Base-by-base conservation (phyloP, 257 asterid species). In the Ajuga chamaepitys region DNA sequence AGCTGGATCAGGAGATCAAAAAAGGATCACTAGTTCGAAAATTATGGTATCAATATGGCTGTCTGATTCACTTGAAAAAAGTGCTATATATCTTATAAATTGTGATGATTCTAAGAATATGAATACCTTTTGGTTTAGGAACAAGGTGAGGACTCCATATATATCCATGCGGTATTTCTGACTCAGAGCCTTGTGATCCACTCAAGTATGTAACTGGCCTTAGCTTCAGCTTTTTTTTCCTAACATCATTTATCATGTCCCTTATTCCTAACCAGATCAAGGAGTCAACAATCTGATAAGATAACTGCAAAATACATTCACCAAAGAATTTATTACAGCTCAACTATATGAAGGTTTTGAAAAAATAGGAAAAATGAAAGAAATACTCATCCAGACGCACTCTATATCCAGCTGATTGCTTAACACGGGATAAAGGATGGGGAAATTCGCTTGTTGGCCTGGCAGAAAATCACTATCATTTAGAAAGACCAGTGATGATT, bases 61-160 rank as follows among this genome's bases (percentile, higher is more conserved):
- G n/a, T n/a, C n/a, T n/a, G n/a, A n/a, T n/a, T n/a, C n/a, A n/a
- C n/a, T n/a, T n/a, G n/a, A n/a, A n/a, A n/a, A n/a, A n/a, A n/a
- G n/a, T n/a, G n/a, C n/a, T n/a, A n/a, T n/a, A n/a, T n/a, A n/a
- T n/a, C n/a, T n/a, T n/a, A n/a, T n/a, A n/a, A 30, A 8, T 30
- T 30, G 4, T 30, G 37, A 30, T 30, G 37, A 26, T 25, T 13
- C 26, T 46, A 68, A 25, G 70, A 55, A 40, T 4, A 79, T 44
- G 57, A 70, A 70, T 32, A 93, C 99, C 99, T 93, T 93, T 93
- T 66, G 99, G 97, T 75, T 93, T 93, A 32, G 99, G 95, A 61
- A 93, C 99, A 69, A 93, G 97, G 72, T 93, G 97, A 70, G 99
- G 99, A 75, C 99, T 93, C 97, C 99, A 93, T 54, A 93, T 93